Base-by-base conservation (phyloP, 345 rosid species). In the Citrus australasica region DNA sequence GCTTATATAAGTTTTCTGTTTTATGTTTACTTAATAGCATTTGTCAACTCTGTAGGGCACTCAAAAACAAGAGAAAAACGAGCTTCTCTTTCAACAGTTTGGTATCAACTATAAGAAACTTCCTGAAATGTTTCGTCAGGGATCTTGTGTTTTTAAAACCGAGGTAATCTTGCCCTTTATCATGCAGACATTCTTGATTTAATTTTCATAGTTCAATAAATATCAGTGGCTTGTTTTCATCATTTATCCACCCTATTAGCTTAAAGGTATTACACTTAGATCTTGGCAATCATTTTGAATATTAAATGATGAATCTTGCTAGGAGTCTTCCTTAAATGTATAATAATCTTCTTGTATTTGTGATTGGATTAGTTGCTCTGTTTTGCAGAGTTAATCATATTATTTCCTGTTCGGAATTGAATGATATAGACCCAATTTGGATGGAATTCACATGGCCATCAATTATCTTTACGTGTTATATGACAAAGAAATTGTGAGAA, bases 111-210 rank as follows among this genome's bases (percentile, higher is more conserved):
- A 93, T 83, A 93, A 89, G 73, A 84, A 81, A 21, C 83, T 87
- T 75, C 93, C 88, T 80, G 87, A 82, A 70, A 81, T 93, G 83
- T 91, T 91, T 81, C 98, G 98, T 76, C 97, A 90, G 83, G 99
- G 99, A 75, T 91, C 98, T 24, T 90, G 96, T 80, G 74, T 88
- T 77, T 84, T 89, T 84, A 92, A 81, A 90, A 87, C 71, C 9
- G 81, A 95, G 99, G 99, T 95, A 61, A 76, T 69, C 66, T 27
- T 75, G 63, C 55, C 62, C 35, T 14, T 55, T 22, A 13, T 76
- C 13, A 66, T 65, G 27, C 55, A 67, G 28, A 22, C 38, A 8
- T 48, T 21, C 27, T 3, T 42, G 13, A 60, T 48, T 37, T 19
- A 33, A 19, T 21, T 61, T 32, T 62, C 46, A 19, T 24, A 17